A percentile compares a stretch with the other conserved stretches of the same genome.
Conservation (phyloP, 331 rosid species). For the Cydonia oblonga region DNA sequence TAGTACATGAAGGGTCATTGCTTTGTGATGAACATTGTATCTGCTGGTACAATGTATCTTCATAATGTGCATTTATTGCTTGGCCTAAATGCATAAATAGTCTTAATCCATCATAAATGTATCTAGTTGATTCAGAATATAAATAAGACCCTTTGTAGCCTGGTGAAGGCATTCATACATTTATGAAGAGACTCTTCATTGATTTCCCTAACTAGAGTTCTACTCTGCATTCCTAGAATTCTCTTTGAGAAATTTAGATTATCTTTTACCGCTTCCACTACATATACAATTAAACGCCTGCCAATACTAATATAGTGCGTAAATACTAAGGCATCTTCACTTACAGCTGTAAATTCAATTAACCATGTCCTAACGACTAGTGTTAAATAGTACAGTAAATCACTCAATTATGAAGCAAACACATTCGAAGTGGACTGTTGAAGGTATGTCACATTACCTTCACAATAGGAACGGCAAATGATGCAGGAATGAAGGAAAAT, state of each 20-base stretch:
- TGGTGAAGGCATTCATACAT: no score
- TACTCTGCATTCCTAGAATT: no score
- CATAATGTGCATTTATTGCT: no score
- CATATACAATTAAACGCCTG: background rate
- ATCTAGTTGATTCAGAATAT: no score
- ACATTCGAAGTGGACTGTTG: background rate
- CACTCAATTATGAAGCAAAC: background rate
- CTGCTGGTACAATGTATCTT: no score
- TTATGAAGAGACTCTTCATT: no score
- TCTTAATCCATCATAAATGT: background rate
- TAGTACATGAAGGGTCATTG: background rate
- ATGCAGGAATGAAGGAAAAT: constrained; percentile 90
- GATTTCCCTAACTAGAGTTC: no score
- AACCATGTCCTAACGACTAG: background rate
- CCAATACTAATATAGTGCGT: background rate
- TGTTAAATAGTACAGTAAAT: background rate
- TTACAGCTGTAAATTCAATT: background rate
- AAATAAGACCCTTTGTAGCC: no score
- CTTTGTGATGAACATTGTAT: background rate
- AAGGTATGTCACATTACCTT: constrained; percentile 53
- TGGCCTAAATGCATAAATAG: background rate
- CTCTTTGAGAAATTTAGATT: no score
- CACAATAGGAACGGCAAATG: constrained; percentile 87
- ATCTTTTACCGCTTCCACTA: no score
- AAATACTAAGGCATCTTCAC: background rate